Conservation (phyloP, 345 rosid species). For the Sisymbrium altissimum region DNA sequence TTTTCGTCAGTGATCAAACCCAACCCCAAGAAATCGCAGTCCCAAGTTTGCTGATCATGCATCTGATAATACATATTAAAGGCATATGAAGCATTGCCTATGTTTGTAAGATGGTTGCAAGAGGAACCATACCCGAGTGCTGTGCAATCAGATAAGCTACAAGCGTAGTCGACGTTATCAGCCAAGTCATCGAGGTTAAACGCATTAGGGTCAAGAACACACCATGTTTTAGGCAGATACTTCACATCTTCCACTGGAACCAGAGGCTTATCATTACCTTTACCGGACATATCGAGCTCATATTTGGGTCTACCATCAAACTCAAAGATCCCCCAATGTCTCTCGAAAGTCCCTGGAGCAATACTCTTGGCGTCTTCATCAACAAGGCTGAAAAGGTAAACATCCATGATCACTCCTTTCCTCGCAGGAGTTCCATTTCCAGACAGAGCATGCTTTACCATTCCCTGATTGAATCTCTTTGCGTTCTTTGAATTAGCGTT, state of each 20-base stretch:
- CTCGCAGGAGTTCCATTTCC: slow-evolving; percentile 68
- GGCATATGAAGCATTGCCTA: slow-evolving; percentile 80
- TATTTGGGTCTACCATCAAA: slow-evolving; percentile 68
- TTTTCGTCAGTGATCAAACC: slow-evolving; percentile 48
- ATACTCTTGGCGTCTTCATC: slow-evolving; percentile 69
- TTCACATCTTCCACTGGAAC: slow-evolving; percentile 54
- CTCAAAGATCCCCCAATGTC: slow-evolving; percentile 74
- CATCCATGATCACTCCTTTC: slow-evolving; percentile 45
- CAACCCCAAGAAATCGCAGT: slow-evolving; percentile 69
- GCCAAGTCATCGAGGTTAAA: slow-evolving; percentile 41
- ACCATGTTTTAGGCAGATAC: slow-evolving; percentile 56
- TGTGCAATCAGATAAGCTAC: slow-evolving; percentile 71
- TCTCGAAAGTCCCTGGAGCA: slow-evolving; percentile 63
- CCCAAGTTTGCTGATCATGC: slow-evolving; percentile 52
- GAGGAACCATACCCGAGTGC: slow-evolving; percentile 73
- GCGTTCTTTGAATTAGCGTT: slow-evolving; percentile 51
- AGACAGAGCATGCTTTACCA: slow-evolving; percentile 46
- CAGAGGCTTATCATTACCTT: slow-evolving; percentile 35
- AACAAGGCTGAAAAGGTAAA: slow-evolving; percentile 60
- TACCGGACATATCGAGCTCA: slow-evolving; percentile 50
- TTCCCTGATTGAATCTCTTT: slow-evolving; percentile 61
- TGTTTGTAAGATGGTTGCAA: slow-evolving; percentile 49
- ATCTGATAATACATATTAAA: slow-evolving; percentile 83
- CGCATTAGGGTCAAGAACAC: slow-evolving; percentile 49
- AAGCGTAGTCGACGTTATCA: slow-evolving; percentile 56